A percentile compares a stretch with the other conserved stretches of the same genome.
Conservation (phyloP, 139 green algal genomes). For the Helicosporidium sp. region DNA sequence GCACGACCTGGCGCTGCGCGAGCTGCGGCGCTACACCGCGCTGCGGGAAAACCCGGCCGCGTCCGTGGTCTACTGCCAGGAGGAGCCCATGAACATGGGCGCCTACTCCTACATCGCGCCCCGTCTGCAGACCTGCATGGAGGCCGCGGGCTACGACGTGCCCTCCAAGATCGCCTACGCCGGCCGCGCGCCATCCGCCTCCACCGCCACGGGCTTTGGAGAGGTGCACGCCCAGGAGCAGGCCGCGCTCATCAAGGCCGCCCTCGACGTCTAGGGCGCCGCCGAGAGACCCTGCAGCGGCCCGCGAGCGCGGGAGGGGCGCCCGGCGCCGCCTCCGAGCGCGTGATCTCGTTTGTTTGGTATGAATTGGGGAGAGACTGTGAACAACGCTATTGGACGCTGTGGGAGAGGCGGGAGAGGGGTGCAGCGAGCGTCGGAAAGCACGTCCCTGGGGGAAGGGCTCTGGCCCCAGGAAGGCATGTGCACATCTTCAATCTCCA, state of each 20-base stretch:
- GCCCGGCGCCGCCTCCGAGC: too few species aligned
- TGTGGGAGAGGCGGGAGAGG: too few species aligned
- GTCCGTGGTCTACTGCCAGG: conserved; percentile 74
- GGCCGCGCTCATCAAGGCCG: conserved; percentile 1
- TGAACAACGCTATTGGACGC: too few species aligned
- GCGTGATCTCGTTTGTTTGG: too few species aligned
- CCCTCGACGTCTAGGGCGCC: not conserved
- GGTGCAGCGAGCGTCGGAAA: too few species aligned
- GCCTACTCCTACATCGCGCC: conserved; percentile 70
- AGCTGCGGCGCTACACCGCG: conserved; percentile 85
- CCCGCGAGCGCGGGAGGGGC: too few species aligned
- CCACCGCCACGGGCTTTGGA: conserved; percentile 67
- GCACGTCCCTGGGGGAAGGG: too few species aligned
- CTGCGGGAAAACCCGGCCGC: conserved; percentile 82
- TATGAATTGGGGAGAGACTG: too few species aligned
- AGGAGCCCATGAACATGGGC: conserved; percentile 98
- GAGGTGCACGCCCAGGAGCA: conserved; percentile 67
- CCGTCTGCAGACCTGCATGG: conserved; percentile 59
- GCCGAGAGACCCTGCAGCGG: too few species aligned
- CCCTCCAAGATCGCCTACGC: conserved; percentile 39
- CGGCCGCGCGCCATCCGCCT: conserved; percentile 41
- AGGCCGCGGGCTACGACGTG: conserved; percentile 4
- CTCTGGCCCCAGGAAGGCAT: too few species aligned
- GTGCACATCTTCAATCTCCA: too few species aligned
- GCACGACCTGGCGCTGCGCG: conserved; percentile 83